These are phyloP conservation scores for Phalaenopsis equestris DNA, from an alignment of 106 monocot genomes.

Conservation along the genomic window DNA sequence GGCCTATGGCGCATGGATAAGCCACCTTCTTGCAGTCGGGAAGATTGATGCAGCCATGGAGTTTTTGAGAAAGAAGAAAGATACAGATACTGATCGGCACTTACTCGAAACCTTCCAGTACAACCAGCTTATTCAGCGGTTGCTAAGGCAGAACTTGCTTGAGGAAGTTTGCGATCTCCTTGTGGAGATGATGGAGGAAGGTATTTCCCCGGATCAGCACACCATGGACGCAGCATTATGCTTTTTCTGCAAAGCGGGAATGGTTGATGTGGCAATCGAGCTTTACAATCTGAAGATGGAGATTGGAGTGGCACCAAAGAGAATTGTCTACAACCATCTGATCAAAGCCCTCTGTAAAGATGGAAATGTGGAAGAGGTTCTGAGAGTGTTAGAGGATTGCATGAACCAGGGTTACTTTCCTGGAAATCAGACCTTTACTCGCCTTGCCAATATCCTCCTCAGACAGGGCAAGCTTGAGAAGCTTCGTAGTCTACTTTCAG, in stretches of 20 bases:
- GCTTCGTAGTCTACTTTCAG: slow-evolving; percentile 52
- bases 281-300: slow-evolving; percentile 53
- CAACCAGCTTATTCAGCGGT: slow-evolving; percentile 31
- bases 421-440: slow-evolving; percentile 39
- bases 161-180: slow-evolving; percentile 59
- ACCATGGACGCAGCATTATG: slow-evolving; percentile 68
- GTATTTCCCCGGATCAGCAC: slow-evolving; percentile 37
- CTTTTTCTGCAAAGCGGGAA: slow-evolving; percentile 89
- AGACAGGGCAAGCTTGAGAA: slow-evolving; percentile 52
- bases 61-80: slow-evolving; percentile 54
- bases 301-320: slow-evolving; percentile 56
- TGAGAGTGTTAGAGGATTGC: slow-evolving; percentile 49
- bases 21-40: slow-evolving; percentile 27
- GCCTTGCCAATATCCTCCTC: slow-evolving; percentile 42
- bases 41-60: slow-evolving; percentile 34
- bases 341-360: slow-evolving; percentile 57
- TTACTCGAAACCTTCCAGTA: slow-evolving; percentile 34
- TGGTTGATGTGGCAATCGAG: slow-evolving; percentile 58
- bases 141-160: slow-evolving; percentile 44
- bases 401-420: slow-evolving; percentile 67
- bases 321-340: slow-evolving; percentile 43
- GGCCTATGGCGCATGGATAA: slow-evolving; percentile 41
- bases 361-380: slow-evolving; percentile 41
- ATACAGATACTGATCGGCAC: slow-evolving; percentile 27
- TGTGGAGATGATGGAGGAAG: slow-evolving; percentile 73